Evolutionary conservation across 2,329 filamentous ascomycete species (phyloP), one percentile per base, ranked within the genome.

Genomic region (Cladosporium sp.): DNA sequence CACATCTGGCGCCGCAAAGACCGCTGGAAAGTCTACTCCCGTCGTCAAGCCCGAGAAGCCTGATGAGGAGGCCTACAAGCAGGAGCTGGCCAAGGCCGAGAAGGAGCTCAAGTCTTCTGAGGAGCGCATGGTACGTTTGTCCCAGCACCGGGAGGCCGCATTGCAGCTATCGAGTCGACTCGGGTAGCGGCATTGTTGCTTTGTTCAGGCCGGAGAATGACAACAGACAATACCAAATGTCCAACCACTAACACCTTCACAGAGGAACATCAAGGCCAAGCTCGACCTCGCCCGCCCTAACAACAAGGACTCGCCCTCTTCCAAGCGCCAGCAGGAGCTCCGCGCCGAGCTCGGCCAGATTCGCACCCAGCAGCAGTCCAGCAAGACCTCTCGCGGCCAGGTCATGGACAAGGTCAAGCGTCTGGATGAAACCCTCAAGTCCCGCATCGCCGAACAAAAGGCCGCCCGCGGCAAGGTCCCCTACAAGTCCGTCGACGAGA

Each of bases 351-450:
- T 90, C 62, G 85, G 84, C 66, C 80, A 86, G 59, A 96, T 98
- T 70, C 85, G 88, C 56, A 80, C 84, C 69, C 85, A 93, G 75
- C 93, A 97, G 75, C 84, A 85, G 59, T 85, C 82, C 53, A 87
- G 88, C 76, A 98, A 98, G 79, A 80, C 83, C 53, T 83, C 86
- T 48, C 86, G 91, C 50, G 80, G 78, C 61, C 78, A 79, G 65
- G 84, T 91, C 69, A 80, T 88, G 63, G 91, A 96, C 63, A 88
- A 94, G 74, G 87, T 96, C 75, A 95, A 93, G 80, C 84, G 85
- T 59, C 82, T 95, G 53, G 91, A 97, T 62, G 85, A 91, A 67
- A 86, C 90, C 67, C 77, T 98, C 64, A 92, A 92, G 74, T 83
- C 84, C 63, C 85, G 88, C 58, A 84, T 94, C 59, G 76, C 79